A percentile compares a stretch with the other conserved stretches of the same genome.
Evolutionary conservation across 2,329 filamentous ascomycete genomes (phyloP).

Genomic region (Pseudovirgaria hyperparasitica): DNA sequence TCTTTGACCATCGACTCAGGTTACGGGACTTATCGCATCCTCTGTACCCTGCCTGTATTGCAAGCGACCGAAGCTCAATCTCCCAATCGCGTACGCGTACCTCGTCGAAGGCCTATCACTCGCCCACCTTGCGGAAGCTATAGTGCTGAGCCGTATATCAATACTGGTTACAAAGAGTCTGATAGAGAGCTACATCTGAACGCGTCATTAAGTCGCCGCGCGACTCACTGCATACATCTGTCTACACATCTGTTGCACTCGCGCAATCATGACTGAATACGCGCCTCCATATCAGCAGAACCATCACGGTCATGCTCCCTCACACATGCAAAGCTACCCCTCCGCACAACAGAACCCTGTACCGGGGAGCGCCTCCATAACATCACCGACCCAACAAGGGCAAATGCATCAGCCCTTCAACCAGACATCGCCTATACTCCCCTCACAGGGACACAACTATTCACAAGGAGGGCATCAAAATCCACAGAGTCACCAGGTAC

Average conservation of each 20-base stretch:
- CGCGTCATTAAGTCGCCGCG: slow-evolving; percentile 16
- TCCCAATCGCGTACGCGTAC: slow-evolving; percentile 16
- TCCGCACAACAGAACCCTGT: slow-evolving; percentile 20
- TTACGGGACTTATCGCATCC: slow-evolving; percentile 15
- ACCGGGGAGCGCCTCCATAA: slow-evolving; percentile 39
- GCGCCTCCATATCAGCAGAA: slow-evolving; percentile 35
- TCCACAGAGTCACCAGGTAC: slow-evolving; percentile 42
- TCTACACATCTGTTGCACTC: slow-evolving; percentile 13
- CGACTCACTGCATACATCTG: slow-evolving; percentile 14
- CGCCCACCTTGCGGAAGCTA: slow-evolving; percentile 7
- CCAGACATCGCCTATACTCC: slow-evolving; percentile 68
- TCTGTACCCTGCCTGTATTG: slow-evolving; percentile 12
- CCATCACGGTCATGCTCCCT: slow-evolving; percentile 31
- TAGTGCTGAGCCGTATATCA: slow-evolving; percentile 10
- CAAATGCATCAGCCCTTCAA: slow-evolving; percentile 48
- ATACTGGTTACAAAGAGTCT: slow-evolving; percentile 12
- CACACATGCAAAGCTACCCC: slow-evolving; percentile 27
- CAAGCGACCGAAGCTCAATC: slow-evolving; percentile 5
- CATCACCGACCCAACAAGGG: slow-evolving; percentile 57
- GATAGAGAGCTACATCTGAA: slow-evolving; percentile 20
- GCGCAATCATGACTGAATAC: slow-evolving; percentile 32
- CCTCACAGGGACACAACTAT: slow-evolving; percentile 50
- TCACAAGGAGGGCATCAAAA: slow-evolving; percentile 54
- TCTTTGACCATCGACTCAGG: slow-evolving; percentile 11
- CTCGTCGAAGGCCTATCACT: slow-evolving; percentile 9